phyloP scores from a whole-genome alignment of 129 eudicot genomes.

The Scalesia atractyloides region DNA sequence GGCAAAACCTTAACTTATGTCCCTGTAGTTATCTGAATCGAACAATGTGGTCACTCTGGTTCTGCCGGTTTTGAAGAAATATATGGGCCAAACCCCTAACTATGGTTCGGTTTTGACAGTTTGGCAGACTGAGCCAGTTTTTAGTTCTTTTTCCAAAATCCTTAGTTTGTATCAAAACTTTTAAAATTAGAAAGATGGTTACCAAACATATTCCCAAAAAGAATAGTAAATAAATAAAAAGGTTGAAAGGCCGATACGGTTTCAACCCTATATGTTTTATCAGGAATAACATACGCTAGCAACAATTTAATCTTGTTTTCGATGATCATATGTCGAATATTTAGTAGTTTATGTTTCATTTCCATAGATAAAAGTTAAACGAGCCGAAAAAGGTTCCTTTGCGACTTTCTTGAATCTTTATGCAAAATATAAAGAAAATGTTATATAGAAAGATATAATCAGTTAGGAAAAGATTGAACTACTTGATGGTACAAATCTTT shows the following conservation, averaged over 20 bases:
- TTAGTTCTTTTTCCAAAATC: no score
- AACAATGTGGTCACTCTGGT: slow-evolving; percentile 5
- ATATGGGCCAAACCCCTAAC: no score
- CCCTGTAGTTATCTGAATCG: slow-evolving; percentile 12
- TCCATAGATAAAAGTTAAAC: neutral
- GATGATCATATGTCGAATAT: neutral
- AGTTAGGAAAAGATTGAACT: slow-evolving; percentile 3
- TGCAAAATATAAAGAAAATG: slow-evolving; percentile 1
- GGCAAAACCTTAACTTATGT: neutral
- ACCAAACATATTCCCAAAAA: no score
- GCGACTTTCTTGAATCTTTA: neutral
- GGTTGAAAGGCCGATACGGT: no score
- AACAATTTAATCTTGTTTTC: slow-evolving; percentile 4
- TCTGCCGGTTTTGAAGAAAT: neutral
- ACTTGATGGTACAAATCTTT: neutral
- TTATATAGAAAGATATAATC: neutral
- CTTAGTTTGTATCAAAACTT: no score
- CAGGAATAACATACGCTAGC: neutral
- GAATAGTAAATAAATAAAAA: no score
- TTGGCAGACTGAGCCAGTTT: no score
- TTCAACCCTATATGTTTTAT: neutral
- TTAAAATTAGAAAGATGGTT: no score
- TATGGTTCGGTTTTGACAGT: neutral
- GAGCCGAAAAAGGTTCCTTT: slow-evolving; percentile 4
- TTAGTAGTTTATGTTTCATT: neutral